Evolutionary conservation across 2,329 filamentous ascomycete genomes (phyloP), one percentile per base, ranked within the genome.

Genomic region (Diaporthe eres): DNA sequence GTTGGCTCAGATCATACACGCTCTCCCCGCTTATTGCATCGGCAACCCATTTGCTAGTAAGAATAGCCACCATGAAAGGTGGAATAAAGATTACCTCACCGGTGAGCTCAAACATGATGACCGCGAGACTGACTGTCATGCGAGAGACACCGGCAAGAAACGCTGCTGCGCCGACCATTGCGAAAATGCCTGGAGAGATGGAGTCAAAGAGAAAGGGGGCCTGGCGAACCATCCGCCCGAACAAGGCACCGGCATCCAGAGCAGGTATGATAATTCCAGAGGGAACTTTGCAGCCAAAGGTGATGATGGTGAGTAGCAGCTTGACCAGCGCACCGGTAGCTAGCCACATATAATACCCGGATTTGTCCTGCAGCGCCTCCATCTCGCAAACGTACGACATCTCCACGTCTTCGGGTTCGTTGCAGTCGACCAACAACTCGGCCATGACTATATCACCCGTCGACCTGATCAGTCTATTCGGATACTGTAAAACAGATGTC

Each of bases 61-160:
- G 83, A 74, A 92, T 91, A 9, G 90, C 89, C 31, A 90, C 85
- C 89, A 91, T 91, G 77, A 90, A 87, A 15, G 90, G 89, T 1
- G 90, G 83, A 13, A 89, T 86, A 80, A 90, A 91, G 76, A 89
- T 87, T 10, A 91, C 85, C 78, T 91, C 89, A 53, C 90, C 90
- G 0, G 90, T 91, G 10, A 92, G 84, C 80, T 90, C 89, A 80
- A 91, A 91, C 89, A 91, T 91, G 81, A 91, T 90, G 53, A 91
- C 90, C 12, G 87, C 87, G 9, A 92, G 84, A 47, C 74, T 77
- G 9, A 77, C 76, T 28, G 76, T 77, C 74, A 76, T 78, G 88
- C 2, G 86, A 15, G 86, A 88, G 2, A 91, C 89, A 8, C 90
- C 90, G 0, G 89, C 90, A 0, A 92, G 85, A 79, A 91, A 91